Percentiles rank a stretch among this genome's conserved stretches.
These are phyloP conservation scores for Zopfia rhizophila DNA, from an alignment of 2,329 filamentous ascomycete genomes.

Conservation along the genomic window DNA sequence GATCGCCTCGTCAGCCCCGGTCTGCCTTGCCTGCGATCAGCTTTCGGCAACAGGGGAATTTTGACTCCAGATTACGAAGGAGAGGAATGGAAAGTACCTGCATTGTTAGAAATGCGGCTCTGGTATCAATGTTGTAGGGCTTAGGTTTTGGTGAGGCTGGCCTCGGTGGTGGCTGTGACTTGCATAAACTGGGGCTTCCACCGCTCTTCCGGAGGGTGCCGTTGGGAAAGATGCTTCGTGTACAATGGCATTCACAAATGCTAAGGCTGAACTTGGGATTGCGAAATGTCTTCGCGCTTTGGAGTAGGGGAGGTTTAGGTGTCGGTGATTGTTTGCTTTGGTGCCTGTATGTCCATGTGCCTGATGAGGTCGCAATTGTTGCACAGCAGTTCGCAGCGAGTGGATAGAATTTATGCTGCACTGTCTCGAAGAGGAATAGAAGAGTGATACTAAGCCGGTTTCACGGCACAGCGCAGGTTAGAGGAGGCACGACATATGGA, in stretches of 20 bases:
- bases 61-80: no score
- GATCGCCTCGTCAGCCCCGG: no score
- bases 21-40: no score
- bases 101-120: no score
- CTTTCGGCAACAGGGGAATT: no score
- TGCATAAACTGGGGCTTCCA: conserved; percentile 10
- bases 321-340: no score
- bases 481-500: conserved; percentile 1
- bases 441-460: background rate
- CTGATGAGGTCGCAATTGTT: conserved; percentile 1
- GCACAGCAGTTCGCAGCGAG: background rate
- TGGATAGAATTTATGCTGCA: background rate
- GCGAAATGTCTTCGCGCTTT: background rate
- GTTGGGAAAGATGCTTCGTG: conserved; percentile 1
- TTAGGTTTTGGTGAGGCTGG: conserved; percentile 19
- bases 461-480: conserved; percentile 4
- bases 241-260: background rate
- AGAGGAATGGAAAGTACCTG: no score
- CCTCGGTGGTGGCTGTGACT: conserved; percentile 26
- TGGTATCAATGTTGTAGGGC: conserved; percentile 20
- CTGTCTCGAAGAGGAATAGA: background rate
- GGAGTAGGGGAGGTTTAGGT: background rate
- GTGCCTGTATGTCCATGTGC: no score
- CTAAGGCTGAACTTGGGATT: background rate
- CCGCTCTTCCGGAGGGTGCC: conserved; percentile 34